phyloP scores from a whole-genome alignment of 768 basidiomycete genomes.

The Amanita pseudoporphyria region DNA sequence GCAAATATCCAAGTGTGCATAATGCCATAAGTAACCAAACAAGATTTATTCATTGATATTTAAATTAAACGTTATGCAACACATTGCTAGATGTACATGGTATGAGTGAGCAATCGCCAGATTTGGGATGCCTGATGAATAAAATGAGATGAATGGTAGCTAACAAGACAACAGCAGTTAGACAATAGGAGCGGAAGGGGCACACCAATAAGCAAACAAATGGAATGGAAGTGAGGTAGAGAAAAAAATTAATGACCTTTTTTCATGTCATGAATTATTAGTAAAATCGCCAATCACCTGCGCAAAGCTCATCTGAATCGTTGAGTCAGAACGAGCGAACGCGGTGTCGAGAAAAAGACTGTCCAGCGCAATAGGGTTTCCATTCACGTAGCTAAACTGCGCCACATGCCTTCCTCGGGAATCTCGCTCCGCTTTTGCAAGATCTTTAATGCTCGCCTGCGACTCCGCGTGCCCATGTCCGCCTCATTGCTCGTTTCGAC shows the following conservation, averaged over 20 bases:
- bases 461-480: slow-evolving; percentile 26
- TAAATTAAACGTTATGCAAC: not conserved
- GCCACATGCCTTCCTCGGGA: slow-evolving; percentile 72
- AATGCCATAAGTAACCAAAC: not conserved
- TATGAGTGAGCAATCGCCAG: not conserved
- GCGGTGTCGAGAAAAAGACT: too few species aligned
- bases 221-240: not conserved
- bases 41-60: not conserved
- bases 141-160: not conserved
- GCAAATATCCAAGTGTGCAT: not conserved
- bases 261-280: not conserved
- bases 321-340: too few species aligned
- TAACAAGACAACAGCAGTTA: not conserved
- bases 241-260: not conserved
- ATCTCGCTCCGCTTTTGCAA: slow-evolving; percentile 59
- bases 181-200: not conserved
- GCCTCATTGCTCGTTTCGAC: slow-evolving; percentile 15
- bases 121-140: not conserved
- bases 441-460: slow-evolving; percentile 56
- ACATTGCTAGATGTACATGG: not conserved
- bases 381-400: slow-evolving; percentile 48
- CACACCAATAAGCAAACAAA: not conserved
- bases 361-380: too few species aligned
- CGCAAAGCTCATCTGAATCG: too few species aligned
- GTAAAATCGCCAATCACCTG: not conserved